A percentile compares a stretch with the other conserved stretches of the same genome.
Evolutionary conservation across 129 eudicot genomes (phyloP).

Genomic region (Sambucus nigra): DNA sequence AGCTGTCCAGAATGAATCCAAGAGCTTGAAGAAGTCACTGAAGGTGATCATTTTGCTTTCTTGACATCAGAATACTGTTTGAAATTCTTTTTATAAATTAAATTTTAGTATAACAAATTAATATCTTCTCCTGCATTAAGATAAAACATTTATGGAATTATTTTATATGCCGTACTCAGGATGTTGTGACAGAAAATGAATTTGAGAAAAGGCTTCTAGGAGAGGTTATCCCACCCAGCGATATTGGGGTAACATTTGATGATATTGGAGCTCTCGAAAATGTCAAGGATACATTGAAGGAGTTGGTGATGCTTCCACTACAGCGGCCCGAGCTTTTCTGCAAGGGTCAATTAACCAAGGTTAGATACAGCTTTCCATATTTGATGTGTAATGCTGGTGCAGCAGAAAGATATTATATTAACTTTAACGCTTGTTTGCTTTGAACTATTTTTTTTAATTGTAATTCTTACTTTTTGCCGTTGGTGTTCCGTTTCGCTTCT

Average conservation of each 20-base stretch:
- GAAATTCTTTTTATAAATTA: neutral
- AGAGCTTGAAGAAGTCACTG: constrained; percentile 85
- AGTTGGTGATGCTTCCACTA: constrained; percentile 94
- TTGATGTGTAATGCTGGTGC: neutral
- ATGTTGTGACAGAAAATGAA: constrained; percentile 88
- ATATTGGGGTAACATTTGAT: constrained; percentile 94
- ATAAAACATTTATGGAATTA: neutral
- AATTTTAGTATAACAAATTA: neutral
- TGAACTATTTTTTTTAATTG: too few relatives aligned
- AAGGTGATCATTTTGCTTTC: constrained; percentile 41
- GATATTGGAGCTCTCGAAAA: constrained; percentile 97
- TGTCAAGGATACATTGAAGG: constrained; percentile 91
- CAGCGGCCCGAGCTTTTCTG: constrained; percentile 95
- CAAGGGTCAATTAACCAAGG: constrained; percentile 97
- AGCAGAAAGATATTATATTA: neutral
- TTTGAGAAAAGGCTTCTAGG: constrained; percentile 87
- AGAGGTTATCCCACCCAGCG: constrained; percentile 91
- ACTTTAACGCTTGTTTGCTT: neutral
- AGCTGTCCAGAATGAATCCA: constrained; percentile 68
- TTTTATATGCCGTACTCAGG: constrained; percentile 26
- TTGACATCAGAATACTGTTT: constrained; percentile 1
- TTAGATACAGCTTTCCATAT: constrained; percentile 11
- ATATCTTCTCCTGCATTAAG: neutral
- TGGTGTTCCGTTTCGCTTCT: constrained; percentile 1
- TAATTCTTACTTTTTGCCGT: neutral